Evolutionary conservation across 2,329 filamentous ascomycete species (phyloP).

Genomic region (Monilinia vaccinii-corymbosi): DNA sequence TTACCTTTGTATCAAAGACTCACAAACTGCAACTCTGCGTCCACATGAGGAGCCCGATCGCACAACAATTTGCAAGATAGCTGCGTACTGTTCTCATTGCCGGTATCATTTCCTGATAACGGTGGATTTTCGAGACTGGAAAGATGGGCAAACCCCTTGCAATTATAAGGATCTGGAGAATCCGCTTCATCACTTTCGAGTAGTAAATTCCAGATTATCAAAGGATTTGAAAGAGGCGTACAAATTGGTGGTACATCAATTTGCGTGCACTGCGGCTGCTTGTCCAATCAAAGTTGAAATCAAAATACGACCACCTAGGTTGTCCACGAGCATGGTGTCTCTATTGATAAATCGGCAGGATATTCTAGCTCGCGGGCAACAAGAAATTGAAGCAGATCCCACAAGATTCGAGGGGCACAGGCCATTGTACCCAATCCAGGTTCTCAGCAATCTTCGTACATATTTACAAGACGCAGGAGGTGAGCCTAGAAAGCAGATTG

Average conservation of each 20-base stretch:
- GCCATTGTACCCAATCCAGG: conserved; percentile 43
- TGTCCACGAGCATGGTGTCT: conserved; percentile 39
- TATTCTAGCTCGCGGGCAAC: conserved; percentile 44
- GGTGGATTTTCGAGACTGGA: conserved; percentile 40
- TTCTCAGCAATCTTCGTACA: conserved; percentile 45
- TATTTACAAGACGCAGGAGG: conserved; percentile 48
- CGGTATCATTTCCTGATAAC: conserved; percentile 51
- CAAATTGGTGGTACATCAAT: conserved; percentile 38
- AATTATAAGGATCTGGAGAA: conserved; percentile 34
- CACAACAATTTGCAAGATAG: conserved; percentile 43
- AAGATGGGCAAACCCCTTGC: conserved; percentile 25
- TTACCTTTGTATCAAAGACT: conserved; percentile 45
- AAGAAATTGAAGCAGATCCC: conserved; percentile 41
- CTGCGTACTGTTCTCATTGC: conserved; percentile 52
- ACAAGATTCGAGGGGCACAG: conserved; percentile 41
- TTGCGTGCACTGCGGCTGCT: conserved; percentile 47
- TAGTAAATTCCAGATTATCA: conserved; percentile 31
- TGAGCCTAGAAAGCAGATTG: conserved; percentile 42
- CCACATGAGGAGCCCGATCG: conserved; percentile 33
- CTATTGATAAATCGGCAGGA: conserved; percentile 44
- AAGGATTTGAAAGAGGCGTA: conserved; percentile 28
- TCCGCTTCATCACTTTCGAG: conserved; percentile 53
- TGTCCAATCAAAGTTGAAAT: conserved; percentile 47
- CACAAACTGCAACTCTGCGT: conserved; percentile 40
- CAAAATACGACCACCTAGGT: conserved; percentile 41